A percentile compares a stretch with the other conserved stretches of the same genome.
These are phyloP conservation scores for Lichtheimia ornata DNA, from an alignment of 371 early-diverging fungal species.

Conservation along the genomic window DNA sequence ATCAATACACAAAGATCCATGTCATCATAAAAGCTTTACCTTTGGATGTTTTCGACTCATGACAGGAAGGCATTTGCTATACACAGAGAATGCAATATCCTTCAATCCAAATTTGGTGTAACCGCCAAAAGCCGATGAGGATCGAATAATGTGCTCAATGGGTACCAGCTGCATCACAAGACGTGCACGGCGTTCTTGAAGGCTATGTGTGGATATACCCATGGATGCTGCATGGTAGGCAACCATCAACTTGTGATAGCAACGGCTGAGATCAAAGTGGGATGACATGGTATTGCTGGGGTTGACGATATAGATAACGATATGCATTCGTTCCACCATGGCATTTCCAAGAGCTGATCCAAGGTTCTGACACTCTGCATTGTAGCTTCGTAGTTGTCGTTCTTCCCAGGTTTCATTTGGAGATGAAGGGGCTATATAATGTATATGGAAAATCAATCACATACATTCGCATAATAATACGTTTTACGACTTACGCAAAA, in stretches of 20 bases:
- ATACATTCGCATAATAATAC: not conserved
- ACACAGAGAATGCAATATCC: conserved; percentile 66
- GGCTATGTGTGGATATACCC: conserved; percentile 8
- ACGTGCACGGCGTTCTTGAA: conserved; percentile 34
- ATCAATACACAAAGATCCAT: not conserved
- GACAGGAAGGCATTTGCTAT: conserved; percentile 53
- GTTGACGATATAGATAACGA: conserved; percentile 63
- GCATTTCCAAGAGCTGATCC: conserved; percentile 43
- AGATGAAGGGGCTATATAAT: conserved; percentile 7
- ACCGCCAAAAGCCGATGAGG: conserved; percentile 53
- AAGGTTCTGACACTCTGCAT: conserved; percentile 50
- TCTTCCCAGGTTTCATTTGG: conserved; percentile 27
- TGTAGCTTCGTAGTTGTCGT: conserved; percentile 52
- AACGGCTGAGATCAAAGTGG: conserved; percentile 54
- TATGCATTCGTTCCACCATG: conserved; percentile 35
- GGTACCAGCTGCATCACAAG: conserved; percentile 61
- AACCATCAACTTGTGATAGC: conserved; percentile 52
- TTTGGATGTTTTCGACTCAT: conserved; percentile 30
- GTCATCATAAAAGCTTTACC: conserved; percentile 10
- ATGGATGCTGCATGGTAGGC: conserved; percentile 22
- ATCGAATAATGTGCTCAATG: conserved; percentile 58
- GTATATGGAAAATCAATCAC: not conserved
- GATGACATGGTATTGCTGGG: conserved; percentile 53
- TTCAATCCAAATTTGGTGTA: conserved; percentile 57
- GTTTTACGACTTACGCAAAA: conserved; percentile 40